Base-by-base conservation (phyloP, 2,329 filamentous ascomycete genomes). In the Stromatinia cepivora region DNA sequence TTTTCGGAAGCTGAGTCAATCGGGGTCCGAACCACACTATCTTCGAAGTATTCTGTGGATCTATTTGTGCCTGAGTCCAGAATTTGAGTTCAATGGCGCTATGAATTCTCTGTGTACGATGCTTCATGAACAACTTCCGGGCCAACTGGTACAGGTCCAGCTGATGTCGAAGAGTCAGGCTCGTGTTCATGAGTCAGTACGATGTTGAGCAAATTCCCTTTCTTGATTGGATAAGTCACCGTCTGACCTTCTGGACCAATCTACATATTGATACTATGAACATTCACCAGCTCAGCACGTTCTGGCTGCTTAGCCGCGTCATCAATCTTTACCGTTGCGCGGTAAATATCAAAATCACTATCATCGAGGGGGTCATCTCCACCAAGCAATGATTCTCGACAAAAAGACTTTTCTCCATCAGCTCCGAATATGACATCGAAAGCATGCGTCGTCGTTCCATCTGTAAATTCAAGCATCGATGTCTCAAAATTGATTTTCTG, bases 391-490 rank as follows among this genome's bases (percentile, higher is more conserved):
- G 62, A 15, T 34, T 65, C 59, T 28, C 59, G 45, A n/a, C 59
- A 63, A 28, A 63, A 46, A 31, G 48, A 65, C 48, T 53, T 65
- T 31, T 65, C 62, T 25, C 62, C 62, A 39, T 65, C 62, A 5
- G 62, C 62, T 8, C 62, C 48, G 11, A 53, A 20, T n/a, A 53
- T 53, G 13, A 45, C 62, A 65, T 65, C 62, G 13, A 52, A 36
- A n/a, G 1, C 53, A 17, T 4, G 34, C 8, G 34, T 53, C 20
- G 15, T 53, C 13, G 9, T 25, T 22, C 62, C 48, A 42, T 42
- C 48, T 11, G 20, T 13, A 42, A 54, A 17, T 17, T 39, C 48
- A 11, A 65, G 17, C 36, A 5, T 17, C 34, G 62, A 34, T 2
- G 9, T 36, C 46, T 65, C 48, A 25, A 53, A 65, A 31, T 54